Base-by-base conservation (phyloP, 1,284 basidiomycete genomes). In the Apiotrichum veenhuisii region DNA sequence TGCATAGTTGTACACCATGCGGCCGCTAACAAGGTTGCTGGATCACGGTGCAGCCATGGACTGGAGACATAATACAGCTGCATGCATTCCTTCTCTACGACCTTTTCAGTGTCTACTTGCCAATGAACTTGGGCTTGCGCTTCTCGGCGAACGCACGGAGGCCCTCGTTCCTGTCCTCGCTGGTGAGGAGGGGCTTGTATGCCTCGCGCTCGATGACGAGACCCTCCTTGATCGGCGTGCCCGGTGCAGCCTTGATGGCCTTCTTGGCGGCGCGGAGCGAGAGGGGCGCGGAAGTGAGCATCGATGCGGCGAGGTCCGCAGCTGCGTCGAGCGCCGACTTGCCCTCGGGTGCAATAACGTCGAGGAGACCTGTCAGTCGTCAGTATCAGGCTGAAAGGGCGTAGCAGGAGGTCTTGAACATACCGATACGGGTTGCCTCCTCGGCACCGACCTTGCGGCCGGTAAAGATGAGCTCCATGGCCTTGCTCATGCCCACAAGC, bases 81-180 rank as follows among this genome's bases (percentile, higher is more conserved):
- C 40, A 22, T 20, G 14, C 37, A 20, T 23, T 5, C 20, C 38
- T 34, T 5, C 7, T 33, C 30, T 33, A 22, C 40, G 22, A 5
- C 25, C 7, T 59, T 59, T 30, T 30, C 30, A 7, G n/a, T 30
- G 7, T 30, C 30, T 66, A 65, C 50, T 46, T 85, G 33, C 93
- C 92, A 66, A 81, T 84, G 77, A 95, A 96, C 25, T 86, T 77
- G 1, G 93, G 91, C 33, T 79, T 78, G 47, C 93, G 82, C 77
- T 96, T 97, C 78, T 92, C 89, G 62, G 84, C 87, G 78, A 97
- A 97, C 3, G 93, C 93, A 57, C 84, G 79, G 33, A 97, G 79
- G 14, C 92, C 94, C 76, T 97, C 93, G 8, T 84, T 68, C 15
- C 93, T 83, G 72, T 97, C 93, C 64, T 86, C 82, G 17, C 82